Base-by-base conservation (phyloP, 2,329 filamentous ascomycete genomes). In the Penicillium sp. region DNA sequence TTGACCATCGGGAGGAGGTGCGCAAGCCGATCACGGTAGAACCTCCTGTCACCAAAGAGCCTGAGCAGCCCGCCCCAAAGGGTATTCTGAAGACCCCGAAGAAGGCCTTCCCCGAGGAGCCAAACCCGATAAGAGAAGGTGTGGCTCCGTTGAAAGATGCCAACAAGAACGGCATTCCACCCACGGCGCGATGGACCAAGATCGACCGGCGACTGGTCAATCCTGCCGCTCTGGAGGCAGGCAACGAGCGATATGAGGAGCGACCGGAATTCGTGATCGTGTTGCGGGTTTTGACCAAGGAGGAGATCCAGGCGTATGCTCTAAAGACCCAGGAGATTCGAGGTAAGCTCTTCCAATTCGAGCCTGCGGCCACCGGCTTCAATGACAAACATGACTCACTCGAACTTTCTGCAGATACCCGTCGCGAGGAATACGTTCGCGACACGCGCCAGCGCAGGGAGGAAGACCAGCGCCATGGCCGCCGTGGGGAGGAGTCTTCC, bases 201-300 rank as follows among this genome's bases (percentile, higher is more conserved):
- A 93, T 98, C 73, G 91, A 90, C 74, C 88, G 93, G 60, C 88
- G 90, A 68, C 85, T 96, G 59, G 93, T 98, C 70, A 97, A 96
- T 69, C 93, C 93, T 0, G 91, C 94, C 69, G 93, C 93, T 0
- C 80, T 98, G 51, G 90, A 91, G 61, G 85, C 91, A 64, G 91
- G 91, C n/a, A 91, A 95, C 70, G 93, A 97, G 80, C 85, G 94
- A 33, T 98, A 91, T 68, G 94, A 98, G 78, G 91, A 96, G 70
- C 87, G 93, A n/a, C 87, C 93, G 62, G 93, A 97, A 72, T 96
- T 93, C 76, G 93, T 98, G 62, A 97, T 97, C 75, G 93, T 97
- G 2, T 83, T 98, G 59, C 85, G 93, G 59, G 94, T 97, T 8
- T 77, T 98, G 74, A 91, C 88, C 53, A 91, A 91, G 77, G 91